Base-by-base conservation (phyloP, 441 rosid species). In the Capsella rubella region DNA sequence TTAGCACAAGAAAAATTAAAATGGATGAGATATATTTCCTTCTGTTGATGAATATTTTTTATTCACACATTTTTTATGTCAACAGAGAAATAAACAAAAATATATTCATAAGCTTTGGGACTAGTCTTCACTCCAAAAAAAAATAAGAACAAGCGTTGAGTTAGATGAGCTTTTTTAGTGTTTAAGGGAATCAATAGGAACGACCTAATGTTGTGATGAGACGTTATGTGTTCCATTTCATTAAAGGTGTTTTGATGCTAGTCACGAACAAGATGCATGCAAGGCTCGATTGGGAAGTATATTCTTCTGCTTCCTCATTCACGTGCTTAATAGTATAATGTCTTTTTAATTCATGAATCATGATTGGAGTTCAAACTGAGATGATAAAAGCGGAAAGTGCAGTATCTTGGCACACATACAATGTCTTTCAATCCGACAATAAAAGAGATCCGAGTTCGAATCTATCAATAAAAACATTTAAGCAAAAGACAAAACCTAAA, bases 371-470 rank as follows among this genome's bases (percentile, higher is more conserved):
- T 53, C 57, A 28, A 28, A 54, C 39, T 29, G 0, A 8, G 60
- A 15, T 8, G 13, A 56, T 32, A 2, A 32, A 2, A 56, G n/a
- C 7, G 25, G 16, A n/a, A 15, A n/a, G n/a, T 8, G 21, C 55
- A 31, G 13, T 57, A 57, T 2, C 14, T 34, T 57, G 43, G 29
- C 67, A 49, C 58, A 49, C 28, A 58, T 27, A 70, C 18, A 2
- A 7, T 28, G 31, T 40, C n/a, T 40, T 27, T 7, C 32, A 73
- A 47, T 37, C 66, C 8, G n/a, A 45, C 40, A 55, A 46, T 25
- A 64, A 13, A 57, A 65, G 77, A 13, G 43, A 37, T 52, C 29
- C 25, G 16, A 14, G 28, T 63, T 53, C 13, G 39, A 72, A 45
- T 53, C 46, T 53, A 42, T 7, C 12, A 11, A 4, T 35, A 32